These are phyloP conservation scores for Paraphaeosphaeria minitans DNA, from an alignment of 2,329 filamentous ascomycete species.

Conservation along the genomic window DNA sequence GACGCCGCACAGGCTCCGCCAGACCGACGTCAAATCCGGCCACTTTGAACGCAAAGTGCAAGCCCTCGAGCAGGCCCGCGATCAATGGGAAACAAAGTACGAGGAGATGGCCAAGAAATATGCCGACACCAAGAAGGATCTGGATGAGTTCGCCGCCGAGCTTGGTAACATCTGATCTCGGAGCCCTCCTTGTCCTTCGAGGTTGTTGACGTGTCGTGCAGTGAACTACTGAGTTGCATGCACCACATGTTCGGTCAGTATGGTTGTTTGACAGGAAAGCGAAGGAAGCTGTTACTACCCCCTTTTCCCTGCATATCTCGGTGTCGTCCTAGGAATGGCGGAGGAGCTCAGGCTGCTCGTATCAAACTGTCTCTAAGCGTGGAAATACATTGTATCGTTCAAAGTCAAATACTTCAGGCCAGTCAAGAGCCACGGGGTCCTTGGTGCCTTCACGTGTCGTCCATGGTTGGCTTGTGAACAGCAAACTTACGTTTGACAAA, in stretches of 20 bases:
- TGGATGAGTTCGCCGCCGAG: constrained; percentile 87
- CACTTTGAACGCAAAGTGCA: constrained; percentile 99
- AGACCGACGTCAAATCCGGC: constrained; percentile 98
- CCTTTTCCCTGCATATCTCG: constrained; percentile 34
- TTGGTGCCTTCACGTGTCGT: not conserved
- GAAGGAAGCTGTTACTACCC: constrained; percentile 26
- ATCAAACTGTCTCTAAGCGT: constrained; percentile 41
- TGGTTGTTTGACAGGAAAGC: constrained; percentile 14
- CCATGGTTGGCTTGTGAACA: not conserved
- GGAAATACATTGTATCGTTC: constrained; percentile 30
- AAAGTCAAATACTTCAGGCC: not conserved
- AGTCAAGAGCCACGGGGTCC: not conserved
- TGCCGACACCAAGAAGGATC: constrained; percentile 79
- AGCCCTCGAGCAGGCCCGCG: constrained; percentile 87
- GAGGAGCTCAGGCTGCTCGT: constrained; percentile 33
- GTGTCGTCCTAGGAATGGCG: constrained; percentile 17
- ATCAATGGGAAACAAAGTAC: constrained; percentile 97
- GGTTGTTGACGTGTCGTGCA: constrained; percentile 37
- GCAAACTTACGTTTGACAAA: not conserved
- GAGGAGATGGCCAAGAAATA: constrained; percentile 97
- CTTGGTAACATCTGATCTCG: constrained; percentile 84
- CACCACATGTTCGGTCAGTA: constrained; percentile 17
- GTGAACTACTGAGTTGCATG: constrained; percentile 29
- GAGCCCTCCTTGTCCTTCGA: constrained; percentile 26
- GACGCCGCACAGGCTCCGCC: constrained; percentile 74